Conservation (phyloP, 805 yeast genomes). For the Candida tibetensis region DNA sequence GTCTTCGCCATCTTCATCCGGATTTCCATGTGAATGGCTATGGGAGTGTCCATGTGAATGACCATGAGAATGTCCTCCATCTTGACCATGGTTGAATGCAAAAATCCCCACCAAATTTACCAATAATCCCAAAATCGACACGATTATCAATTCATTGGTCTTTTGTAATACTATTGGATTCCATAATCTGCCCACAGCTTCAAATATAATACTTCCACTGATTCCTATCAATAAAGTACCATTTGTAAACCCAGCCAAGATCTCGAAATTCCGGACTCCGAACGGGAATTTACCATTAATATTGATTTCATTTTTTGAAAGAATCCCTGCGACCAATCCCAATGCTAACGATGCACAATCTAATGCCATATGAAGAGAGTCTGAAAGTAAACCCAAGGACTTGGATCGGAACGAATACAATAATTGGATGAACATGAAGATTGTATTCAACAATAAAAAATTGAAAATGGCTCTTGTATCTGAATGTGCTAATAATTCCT, state of each 20-base stretch:
- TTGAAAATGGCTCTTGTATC: conserved; percentile 90
- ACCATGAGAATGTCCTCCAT: conserved; percentile 32
- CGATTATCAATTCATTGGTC: conserved; percentile 81
- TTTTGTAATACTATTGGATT: conserved; percentile 75
- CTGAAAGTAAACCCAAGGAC: conserved; percentile 87
- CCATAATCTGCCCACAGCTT: conserved; percentile 77
- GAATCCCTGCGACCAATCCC: conserved; percentile 81
- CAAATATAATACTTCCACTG: conserved; percentile 82
- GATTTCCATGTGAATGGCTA: conserved; percentile 20
- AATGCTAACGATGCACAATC: conserved; percentile 89
- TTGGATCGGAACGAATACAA: conserved; percentile 89
- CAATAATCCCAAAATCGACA: conserved; percentile 76
- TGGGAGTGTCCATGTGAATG: conserved; percentile 28
- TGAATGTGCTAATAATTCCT: conserved; percentile 32
- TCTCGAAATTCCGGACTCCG: conserved; percentile 81
- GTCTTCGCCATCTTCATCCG: conserved; percentile 4
- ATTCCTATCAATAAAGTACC: conserved; percentile 87
- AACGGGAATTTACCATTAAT: conserved; percentile 77
- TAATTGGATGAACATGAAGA: conserved; percentile 93
- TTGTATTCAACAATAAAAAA: conserved; percentile 77
- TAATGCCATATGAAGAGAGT: conserved; percentile 92
- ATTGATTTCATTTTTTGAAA: conserved; percentile 33
- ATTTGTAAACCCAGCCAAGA: conserved; percentile 92
- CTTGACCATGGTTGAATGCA: conserved; percentile 84
- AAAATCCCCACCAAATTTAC: conserved; percentile 92